Evolutionary conservation across 169 alveolate species (phyloP).

Genomic region (Perkinsus marinus): DNA sequence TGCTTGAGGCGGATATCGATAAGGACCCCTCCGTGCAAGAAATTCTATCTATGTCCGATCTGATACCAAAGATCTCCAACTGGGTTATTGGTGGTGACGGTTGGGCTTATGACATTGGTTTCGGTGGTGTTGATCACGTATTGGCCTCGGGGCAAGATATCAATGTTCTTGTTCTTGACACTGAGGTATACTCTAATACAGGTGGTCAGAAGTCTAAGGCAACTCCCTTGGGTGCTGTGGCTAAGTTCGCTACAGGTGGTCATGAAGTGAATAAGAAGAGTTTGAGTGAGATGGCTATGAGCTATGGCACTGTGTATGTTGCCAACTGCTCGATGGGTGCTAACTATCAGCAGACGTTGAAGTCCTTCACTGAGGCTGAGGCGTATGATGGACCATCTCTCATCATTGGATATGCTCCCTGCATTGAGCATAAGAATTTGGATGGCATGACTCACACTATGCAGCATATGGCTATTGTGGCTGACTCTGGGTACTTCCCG

Average conservation of each 20-base stretch:
- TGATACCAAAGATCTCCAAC: conserved; percentile 25
- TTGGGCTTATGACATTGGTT: conserved; percentile 51
- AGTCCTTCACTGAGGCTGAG: conserved; percentile 41
- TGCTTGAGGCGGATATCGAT: conserved; percentile 10
- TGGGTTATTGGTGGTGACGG: conserved; percentile 43
- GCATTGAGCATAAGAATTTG: conserved; percentile 39
- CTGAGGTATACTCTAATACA: conserved; percentile 44
- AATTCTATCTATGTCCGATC: conserved; percentile 4
- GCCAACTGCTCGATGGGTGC: conserved; percentile 42
- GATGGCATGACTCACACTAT: background rate
- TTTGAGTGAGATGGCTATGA: conserved; percentile 45
- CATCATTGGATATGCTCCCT: conserved; percentile 38
- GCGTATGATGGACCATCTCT: conserved; percentile 38
- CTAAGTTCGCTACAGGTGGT: conserved; percentile 43
- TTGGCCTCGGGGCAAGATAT: conserved; percentile 21
- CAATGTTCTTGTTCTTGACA: conserved; percentile 36
- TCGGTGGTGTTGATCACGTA: conserved; percentile 41
- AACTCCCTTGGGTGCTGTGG: conserved; percentile 45
- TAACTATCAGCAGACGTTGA: conserved; percentile 24
- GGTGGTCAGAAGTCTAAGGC: conserved; percentile 44
- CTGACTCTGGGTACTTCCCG: conserved; percentile 41
- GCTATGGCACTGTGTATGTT: conserved; percentile 39
- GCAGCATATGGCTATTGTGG: conserved; percentile 17
- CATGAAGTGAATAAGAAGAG: conserved; percentile 35
- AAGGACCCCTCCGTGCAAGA: conserved; percentile 5